Evolutionary conservation across 2,329 filamentous ascomycete species (phyloP), one percentile per base, ranked within the genome.

Genomic region (Pezicula rhizophila): DNA sequence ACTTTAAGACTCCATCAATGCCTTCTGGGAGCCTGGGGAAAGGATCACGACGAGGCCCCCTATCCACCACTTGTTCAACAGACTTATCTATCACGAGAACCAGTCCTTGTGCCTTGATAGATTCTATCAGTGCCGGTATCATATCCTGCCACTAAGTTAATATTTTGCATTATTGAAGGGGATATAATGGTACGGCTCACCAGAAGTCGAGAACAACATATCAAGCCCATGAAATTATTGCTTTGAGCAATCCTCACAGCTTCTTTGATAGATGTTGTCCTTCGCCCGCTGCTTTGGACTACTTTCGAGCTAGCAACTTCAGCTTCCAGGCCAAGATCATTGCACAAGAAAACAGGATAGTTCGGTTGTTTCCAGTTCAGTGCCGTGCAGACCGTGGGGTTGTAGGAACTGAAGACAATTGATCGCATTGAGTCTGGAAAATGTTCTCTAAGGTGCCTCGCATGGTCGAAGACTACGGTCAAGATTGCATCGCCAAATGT

Each of bases 321-420:
- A 25, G 75, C 76, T 51, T 83, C 79, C 7, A 78, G 75, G 18
- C 89, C 89, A 23, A 97, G 79, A 51, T 96, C 90, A 66, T 97
- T 97, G 71, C 91, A 96, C 42, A 97, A 76, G 59, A 99, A 87
- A 0, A 97, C 89, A 0, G 93, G 93, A 66, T 96, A 99, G 64
- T 97, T 99, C 2, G 93, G 93, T 67, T 99, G 93, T 68, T 99
- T 99, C 93, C 93, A 99, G 69, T 99, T 99, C 60, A 99, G 71
- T 5, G 92, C 91, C 14, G 89, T 95, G 69, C 93, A 99, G 17
- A 97, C 80, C 55, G 85, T 86, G 11, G 88, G 77, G 64, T 95
- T 96, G 68, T 92, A 96, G 18, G 89, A 95, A 60, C 89, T 95
- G 66, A 99, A 96, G 10, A 96, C 89, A 46, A 99, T 85, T 11